phyloP scores from a whole-genome alignment of 2,329 filamentous ascomycete species.

The Epichloe brachyelytri region DNA sequence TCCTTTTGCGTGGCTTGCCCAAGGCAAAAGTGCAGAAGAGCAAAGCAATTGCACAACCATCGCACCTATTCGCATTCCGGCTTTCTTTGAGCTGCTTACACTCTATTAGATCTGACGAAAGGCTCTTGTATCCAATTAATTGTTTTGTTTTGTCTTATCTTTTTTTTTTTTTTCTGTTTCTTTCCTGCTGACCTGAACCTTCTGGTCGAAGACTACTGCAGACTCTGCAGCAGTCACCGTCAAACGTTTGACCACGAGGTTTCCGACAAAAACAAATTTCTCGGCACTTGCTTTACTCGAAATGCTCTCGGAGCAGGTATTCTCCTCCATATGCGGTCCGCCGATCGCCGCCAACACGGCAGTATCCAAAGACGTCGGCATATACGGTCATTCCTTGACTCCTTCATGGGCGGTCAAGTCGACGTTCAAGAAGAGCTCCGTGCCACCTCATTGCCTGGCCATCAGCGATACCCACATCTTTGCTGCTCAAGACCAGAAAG shows the following conservation, averaged over 20 bases:
- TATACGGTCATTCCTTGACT: conserved; percentile 74
- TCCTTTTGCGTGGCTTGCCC: not conserved
- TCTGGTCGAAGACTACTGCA: not conserved
- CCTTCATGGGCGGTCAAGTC: conserved; percentile 62
- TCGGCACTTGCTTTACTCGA: not conserved
- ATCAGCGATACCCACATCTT: conserved; percentile 76
- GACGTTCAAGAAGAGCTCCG: conserved; percentile 84
- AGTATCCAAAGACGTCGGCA: conserved; percentile 66
- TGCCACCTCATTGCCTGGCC: conserved; percentile 65
- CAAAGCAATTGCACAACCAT: not conserved
- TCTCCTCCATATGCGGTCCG: conserved; percentile 44
- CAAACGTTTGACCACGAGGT: not conserved
- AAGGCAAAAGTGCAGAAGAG: not conserved
- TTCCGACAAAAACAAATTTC: not conserved
- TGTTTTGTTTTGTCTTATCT: not conserved
- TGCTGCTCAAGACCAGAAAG: conserved; percentile 81
- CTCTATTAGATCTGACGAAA: not conserved
- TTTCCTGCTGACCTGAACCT: not conserved
- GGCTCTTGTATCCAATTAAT: not conserved
- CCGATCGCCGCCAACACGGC: conserved; percentile 48
- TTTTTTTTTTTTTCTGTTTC: not conserved
- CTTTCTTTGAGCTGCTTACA: not conserved
- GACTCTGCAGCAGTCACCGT: not conserved
- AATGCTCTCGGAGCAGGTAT: conserved; percentile 49
- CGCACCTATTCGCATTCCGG: not conserved